A percentile compares a stretch with the other conserved stretches of the same genome.
Evolutionary conservation across 176 grass and related monocot species (phyloP).

Genomic region (Musa acuminata): DNA sequence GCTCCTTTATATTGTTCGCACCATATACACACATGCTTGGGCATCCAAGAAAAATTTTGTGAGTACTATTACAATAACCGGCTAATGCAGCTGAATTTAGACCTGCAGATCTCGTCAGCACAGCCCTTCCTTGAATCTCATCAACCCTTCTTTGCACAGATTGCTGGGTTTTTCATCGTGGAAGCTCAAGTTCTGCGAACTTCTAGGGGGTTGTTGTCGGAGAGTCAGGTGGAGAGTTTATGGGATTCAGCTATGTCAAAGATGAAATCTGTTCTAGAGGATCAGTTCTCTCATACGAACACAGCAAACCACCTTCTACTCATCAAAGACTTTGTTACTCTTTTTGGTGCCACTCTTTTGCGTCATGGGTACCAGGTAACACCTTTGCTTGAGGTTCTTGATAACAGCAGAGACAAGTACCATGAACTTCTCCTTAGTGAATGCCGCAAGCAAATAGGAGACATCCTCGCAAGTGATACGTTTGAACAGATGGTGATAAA

Average conservation of each 20-base stretch:
- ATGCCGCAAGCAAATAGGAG: conserved; percentile 46
- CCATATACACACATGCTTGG: conserved; percentile 47
- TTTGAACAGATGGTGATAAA: conserved; percentile 54
- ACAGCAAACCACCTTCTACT: conserved; percentile 54
- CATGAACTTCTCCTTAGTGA: conserved; percentile 52
- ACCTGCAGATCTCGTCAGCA: conserved; percentile 53
- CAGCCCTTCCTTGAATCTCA: conserved; percentile 69
- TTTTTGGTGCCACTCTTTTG: conserved; percentile 47
- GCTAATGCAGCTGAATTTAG: conserved; percentile 73
- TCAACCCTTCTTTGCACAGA: conserved; percentile 58
- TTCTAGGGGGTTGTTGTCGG: conserved; percentile 57
- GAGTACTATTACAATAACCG: conserved; percentile 71
- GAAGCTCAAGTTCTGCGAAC: conserved; percentile 59
- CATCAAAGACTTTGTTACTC: conserved; percentile 57
- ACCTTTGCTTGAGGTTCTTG: conserved; percentile 49
- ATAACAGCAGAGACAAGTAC: conserved; percentile 62
- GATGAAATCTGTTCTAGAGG: conserved; percentile 54
- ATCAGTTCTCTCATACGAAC: conserved; percentile 48
- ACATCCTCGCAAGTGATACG: conserved; percentile 40
- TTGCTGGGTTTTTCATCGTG: conserved; percentile 81
- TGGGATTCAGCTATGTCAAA: conserved; percentile 59
- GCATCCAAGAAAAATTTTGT: conserved; percentile 55
- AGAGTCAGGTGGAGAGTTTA: conserved; percentile 56
- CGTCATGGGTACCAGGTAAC: conserved; percentile 44
- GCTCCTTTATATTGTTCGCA: conserved; percentile 53